phyloP scores from a whole-genome alignment of 106 monocot species.

The Agapanthus africanus region DNA sequence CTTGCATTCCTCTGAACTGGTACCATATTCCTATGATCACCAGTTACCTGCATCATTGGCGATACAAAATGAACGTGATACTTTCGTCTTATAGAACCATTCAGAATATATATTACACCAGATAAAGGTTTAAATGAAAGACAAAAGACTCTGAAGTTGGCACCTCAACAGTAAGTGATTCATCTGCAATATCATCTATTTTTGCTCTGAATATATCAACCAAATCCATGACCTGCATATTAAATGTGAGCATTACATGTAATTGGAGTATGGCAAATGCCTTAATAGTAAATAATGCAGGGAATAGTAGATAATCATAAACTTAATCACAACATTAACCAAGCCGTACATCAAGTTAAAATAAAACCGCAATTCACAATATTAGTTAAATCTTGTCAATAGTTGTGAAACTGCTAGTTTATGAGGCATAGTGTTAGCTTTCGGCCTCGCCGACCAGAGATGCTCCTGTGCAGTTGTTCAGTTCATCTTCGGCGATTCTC shows the following conservation, averaged over 20 bases:
- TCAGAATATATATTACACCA: background rate
- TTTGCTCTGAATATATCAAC: slow-evolving; percentile 88
- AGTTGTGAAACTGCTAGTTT: too few relatives aligned
- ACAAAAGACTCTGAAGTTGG: slow-evolving; percentile 4
- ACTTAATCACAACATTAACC: too few relatives aligned
- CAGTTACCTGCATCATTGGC: slow-evolving; percentile 55
- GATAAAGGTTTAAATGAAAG: background rate
- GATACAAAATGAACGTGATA: background rate
- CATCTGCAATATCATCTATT: slow-evolving; percentile 76
- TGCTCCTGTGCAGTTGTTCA: slow-evolving; percentile 56
- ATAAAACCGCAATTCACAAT: too few relatives aligned
- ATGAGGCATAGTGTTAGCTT: slow-evolving; percentile 13
- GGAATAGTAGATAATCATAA: too few relatives aligned
- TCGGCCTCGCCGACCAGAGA: slow-evolving; percentile 13
- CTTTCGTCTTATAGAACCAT: background rate
- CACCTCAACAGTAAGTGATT: slow-evolving; percentile 77
- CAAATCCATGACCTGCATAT: slow-evolving; percentile 69
- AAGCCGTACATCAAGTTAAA: too few relatives aligned
- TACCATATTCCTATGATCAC: slow-evolving; percentile 86
- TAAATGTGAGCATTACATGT: slow-evolving; percentile 2
- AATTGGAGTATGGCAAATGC: too few relatives aligned
- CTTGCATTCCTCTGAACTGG: slow-evolving; percentile 61
- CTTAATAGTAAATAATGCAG: too few relatives aligned
- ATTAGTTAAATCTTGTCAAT: too few relatives aligned
- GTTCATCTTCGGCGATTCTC: slow-evolving; percentile 94